phyloP scores from a whole-genome alignment of 2,329 filamentous ascomycete species.

The Microascus cirrosus region DNA sequence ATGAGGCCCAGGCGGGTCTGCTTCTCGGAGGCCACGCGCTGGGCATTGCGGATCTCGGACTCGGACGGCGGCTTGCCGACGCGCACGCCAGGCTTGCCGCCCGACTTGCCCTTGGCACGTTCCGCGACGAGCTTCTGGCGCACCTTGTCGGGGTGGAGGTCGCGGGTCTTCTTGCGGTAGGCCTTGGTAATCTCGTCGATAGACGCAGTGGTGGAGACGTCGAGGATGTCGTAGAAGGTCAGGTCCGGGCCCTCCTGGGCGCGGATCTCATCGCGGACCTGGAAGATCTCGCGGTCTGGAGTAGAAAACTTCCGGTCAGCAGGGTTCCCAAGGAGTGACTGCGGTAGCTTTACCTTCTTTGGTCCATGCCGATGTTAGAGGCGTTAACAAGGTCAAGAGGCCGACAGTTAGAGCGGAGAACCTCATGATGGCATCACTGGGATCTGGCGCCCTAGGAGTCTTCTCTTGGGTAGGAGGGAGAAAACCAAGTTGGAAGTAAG shows the following conservation, averaged over 20 bases:
- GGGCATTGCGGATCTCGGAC: constrained; percentile 63
- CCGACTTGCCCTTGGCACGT: constrained; percentile 40
- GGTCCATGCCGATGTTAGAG: constrained; percentile 65
- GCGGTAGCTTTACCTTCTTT: constrained; percentile 58
- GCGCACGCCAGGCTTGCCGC: constrained; percentile 48
- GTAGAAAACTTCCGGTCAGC: background rate
- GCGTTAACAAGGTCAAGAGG: constrained; percentile 56
- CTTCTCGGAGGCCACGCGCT: constrained; percentile 72
- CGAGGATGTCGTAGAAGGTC: constrained; percentile 93
- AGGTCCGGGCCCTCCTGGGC: constrained; percentile 66
- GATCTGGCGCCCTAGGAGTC: background rate
- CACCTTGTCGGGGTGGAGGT: constrained; percentile 91
- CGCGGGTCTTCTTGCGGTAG: constrained; percentile 76
- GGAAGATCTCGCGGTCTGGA: constrained; percentile 94
- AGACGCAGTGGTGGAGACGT: constrained; percentile 58
- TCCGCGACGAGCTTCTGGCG: constrained; percentile 70
- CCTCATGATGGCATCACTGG: constrained; percentile 53
- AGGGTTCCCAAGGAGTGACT: background rate
- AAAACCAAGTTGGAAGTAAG: background rate
- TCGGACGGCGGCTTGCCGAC: constrained; percentile 62
- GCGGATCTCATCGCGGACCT: constrained; percentile 77
- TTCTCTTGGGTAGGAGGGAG: constrained; percentile 1
- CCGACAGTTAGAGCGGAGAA: constrained; percentile 54
- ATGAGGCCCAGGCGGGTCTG: constrained; percentile 80
- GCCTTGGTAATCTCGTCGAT: constrained; percentile 88